Base-by-base conservation (phyloP, 305 asterid species). In the Solanum hybrid region DNA sequence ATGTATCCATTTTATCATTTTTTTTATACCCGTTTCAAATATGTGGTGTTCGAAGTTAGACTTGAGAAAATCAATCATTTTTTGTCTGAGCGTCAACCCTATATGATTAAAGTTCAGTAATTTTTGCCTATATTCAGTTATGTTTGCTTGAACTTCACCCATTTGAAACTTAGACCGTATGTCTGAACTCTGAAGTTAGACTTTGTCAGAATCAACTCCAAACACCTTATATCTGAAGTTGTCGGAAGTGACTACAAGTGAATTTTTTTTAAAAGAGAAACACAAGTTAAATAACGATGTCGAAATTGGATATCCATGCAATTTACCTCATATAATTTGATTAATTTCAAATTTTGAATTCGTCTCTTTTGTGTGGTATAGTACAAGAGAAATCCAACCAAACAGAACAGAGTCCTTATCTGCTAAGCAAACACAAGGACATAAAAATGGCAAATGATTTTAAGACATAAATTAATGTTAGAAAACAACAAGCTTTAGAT, bases 61-160 rank as follows among this genome's bases (percentile, higher is more conserved):
- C 22, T 29, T 73, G 36, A 29, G 36, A 27, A 27, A 3, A 75
- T 27, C 0, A 29, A 0, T 2, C 1, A 69, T n/a, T 69, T 60
- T 60, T 20, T 60, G 11, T 7, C 0, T 60, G 5, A 60, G n/a
- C 10, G 5, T 20, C 5, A 20, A 0, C 10, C 72, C 5, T 24
- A 2, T 10, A 24, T 69, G 76, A 66, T 4, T 66, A 0, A 69
- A 10, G 32, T 69, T 11, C 0, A 24, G 0, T 24, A 1, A 24
- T 24, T 69, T 22, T 64, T 42, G 10, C 1, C 27, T 22, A 0
- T 0, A 0, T 64, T 64, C 13, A 22, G 0, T 9, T 64, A 64
- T 64, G 22, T 64, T 69, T 69, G 7, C 16, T 24, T 10, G 16
- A 69, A 69, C 17, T 69, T 69, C 32, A 69, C 29, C 14, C 31